These are phyloP conservation scores for Colletotrichum sansevieriae DNA, from an alignment of 2,329 filamentous ascomycete species.

Conservation along the genomic window DNA sequence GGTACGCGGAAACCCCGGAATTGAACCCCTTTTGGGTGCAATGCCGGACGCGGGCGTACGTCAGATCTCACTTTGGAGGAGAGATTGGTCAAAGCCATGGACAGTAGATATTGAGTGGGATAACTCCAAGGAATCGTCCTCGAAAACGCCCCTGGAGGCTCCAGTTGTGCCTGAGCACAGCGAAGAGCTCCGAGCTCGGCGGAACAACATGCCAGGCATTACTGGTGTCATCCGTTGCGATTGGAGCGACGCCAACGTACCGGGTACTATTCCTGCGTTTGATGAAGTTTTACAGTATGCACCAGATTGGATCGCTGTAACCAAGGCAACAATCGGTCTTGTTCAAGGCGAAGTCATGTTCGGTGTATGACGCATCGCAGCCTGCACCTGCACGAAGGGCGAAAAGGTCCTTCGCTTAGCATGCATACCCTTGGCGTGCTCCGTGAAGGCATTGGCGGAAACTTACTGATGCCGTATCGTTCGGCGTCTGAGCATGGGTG, in stretches of 20 bases:
- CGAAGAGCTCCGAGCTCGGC: slow-evolving; percentile 47
- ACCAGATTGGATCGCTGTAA: slow-evolving; percentile 83
- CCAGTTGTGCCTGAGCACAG: background rate
- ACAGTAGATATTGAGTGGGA: slow-evolving; percentile 79
- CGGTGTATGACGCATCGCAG: background rate
- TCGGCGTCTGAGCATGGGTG: slow-evolving; percentile 25
- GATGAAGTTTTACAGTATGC: slow-evolving; percentile 83
- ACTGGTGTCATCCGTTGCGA: slow-evolving; percentile 78
- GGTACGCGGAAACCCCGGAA: slow-evolving; percentile 70
- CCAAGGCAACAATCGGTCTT: slow-evolving; percentile 63
- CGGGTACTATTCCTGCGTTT: slow-evolving; percentile 81
- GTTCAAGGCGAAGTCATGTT: slow-evolving; percentile 31
- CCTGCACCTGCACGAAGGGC: background rate
- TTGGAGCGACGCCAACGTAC: slow-evolving; percentile 87
- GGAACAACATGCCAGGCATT: slow-evolving; percentile 54
- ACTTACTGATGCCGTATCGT: slow-evolving; percentile 11
- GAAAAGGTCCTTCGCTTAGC: background rate
- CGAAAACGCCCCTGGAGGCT: slow-evolving; percentile 6
- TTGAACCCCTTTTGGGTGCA: slow-evolving; percentile 74
- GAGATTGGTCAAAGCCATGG: slow-evolving; percentile 84
- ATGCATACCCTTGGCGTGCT: background rate
- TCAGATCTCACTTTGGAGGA: slow-evolving; percentile 83
- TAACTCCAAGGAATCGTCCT: slow-evolving; percentile 42
- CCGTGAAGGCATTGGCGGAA: background rate
- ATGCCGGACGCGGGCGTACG: slow-evolving; percentile 73